Base-by-base conservation (phyloP, 2,329 filamentous ascomycete species). In the Aspergillus felis region DNA sequence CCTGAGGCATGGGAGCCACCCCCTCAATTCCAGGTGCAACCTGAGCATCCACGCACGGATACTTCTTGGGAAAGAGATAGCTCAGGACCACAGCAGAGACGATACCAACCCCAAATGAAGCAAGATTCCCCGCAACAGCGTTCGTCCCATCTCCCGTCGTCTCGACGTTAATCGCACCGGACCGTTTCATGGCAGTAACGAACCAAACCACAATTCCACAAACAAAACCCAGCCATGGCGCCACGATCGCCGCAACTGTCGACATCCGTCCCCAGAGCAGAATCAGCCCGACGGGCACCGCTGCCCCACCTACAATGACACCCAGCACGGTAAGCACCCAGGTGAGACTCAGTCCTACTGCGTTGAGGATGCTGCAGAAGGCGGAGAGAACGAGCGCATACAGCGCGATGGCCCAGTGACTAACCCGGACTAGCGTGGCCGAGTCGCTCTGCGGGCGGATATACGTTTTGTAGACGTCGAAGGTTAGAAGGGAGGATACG, bases 381-480 rank as follows among this genome's bases (percentile, higher is more conserved):
- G 59, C 73, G 0, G 80, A 78, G 0, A 79, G 76, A 48, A 83
- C 76, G 0, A 82, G 53, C 0, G 76, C 78, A 42, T 81, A 82
- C 48, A 76, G 72, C 3, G 80, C 71, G 14, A 83, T 80, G 1
- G 77, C 78, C 29, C 77, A 76, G 59, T 83, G 81, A 49, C 75
- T 79, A 74, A 78, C 80, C 0, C 74, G 73, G 42, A 83, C 82
- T 0, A 81, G 72, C 17, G 81, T 74, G 0, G 67, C 63, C 41
- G 82, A 78, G 0, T 72, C 78, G 0, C 81, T 78, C 0, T 58
- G 57, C 0, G 71, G 72, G 54, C 80, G 79, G 58, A 79, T 67
- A 60, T 82, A 82, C 5, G 75, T 76, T 0, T 79, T 73, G 63
- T 82, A 82, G 10, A 82, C 78, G 53, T 83, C 80, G 51, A 82